Conservation (phyloP, 2,329 filamentous ascomycete species). For the Colletotrichum chrysophilum region DNA sequence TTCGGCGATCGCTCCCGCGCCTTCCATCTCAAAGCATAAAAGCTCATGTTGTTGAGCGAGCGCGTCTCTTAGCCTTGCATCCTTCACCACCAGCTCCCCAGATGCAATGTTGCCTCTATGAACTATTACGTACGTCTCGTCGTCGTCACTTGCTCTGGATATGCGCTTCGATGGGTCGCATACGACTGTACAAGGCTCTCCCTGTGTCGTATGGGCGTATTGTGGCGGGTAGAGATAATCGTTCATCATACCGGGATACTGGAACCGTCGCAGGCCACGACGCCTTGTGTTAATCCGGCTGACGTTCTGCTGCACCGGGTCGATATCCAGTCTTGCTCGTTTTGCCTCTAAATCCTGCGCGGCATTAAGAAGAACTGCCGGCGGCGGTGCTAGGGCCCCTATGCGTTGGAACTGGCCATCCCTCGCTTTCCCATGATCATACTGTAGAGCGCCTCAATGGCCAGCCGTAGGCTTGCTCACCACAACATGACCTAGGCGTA, state of each 20-base stretch:
- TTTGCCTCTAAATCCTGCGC: neutral
- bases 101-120: constrained; percentile 26
- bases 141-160: constrained; percentile 3
- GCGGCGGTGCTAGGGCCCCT: neutral
- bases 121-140: constrained; percentile 11
- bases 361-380: neutral
- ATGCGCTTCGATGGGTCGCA: constrained; percentile 11
- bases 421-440: neutral
- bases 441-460: neutral
- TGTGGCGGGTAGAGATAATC: neutral
- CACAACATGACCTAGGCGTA: neutral
- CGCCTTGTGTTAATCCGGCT: neutral
- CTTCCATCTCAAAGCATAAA: constrained; percentile 25
- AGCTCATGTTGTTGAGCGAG: constrained; percentile 11
- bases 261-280: neutral
- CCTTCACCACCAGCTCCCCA: constrained; percentile 19
- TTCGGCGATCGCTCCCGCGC: constrained; percentile 15
- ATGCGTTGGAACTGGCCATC: neutral
- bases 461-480: neutral
- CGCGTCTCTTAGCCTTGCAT: constrained; percentile 18
- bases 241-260: neutral
- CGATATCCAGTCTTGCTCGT: neutral
- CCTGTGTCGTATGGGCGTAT: neutral
- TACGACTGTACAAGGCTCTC: neutral
- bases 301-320: neutral